These are phyloP conservation scores for Colletotrichum tabaci DNA, from an alignment of 2,329 filamentous ascomycete genomes.

Conservation along the genomic window DNA sequence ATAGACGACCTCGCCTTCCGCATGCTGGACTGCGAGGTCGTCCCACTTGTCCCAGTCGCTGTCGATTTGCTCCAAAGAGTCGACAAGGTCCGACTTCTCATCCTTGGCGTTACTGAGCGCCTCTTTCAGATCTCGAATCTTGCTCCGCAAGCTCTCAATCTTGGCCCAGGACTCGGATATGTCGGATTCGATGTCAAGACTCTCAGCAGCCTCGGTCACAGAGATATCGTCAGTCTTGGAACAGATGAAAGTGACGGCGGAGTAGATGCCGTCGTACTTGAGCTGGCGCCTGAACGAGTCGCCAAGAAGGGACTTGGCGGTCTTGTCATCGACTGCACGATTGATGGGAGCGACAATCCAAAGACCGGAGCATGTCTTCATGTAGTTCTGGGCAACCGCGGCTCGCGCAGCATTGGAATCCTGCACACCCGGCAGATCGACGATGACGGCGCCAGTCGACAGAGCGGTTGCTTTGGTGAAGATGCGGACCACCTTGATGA, in stretches of 20 bases:
- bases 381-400: slow-evolving; percentile 70
- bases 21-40: slow-evolving; percentile 36
- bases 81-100: slow-evolving; percentile 37
- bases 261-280: slow-evolving; percentile 70
- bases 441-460: slow-evolving; percentile 54
- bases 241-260: slow-evolving; percentile 72
- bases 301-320: slow-evolving; percentile 69
- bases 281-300: slow-evolving; percentile 72
- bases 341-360: slow-evolving; percentile 77
- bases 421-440: slow-evolving; percentile 71
- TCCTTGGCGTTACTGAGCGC: slow-evolving; percentile 2
- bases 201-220: slow-evolving; percentile 53
- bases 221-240: slow-evolving; percentile 75
- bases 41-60: slow-evolving; percentile 45
- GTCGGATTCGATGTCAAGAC: slow-evolving; percentile 47
- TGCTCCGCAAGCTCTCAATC: slow-evolving; percentile 46
- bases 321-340: slow-evolving; percentile 72
- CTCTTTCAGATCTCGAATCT: slow-evolving; percentile 46
- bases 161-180: slow-evolving; percentile 52
- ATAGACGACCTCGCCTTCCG: slow-evolving; percentile 45
- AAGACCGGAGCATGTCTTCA: slow-evolving; percentile 71
- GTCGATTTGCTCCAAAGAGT: slow-evolving; percentile 45
- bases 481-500: slow-evolving; percentile 66
- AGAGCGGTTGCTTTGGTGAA: slow-evolving; percentile 53
- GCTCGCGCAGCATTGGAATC: slow-evolving; percentile 73